Base-by-base conservation (phyloP, 345 rosid genomes). In the Sonneratia caseolaris region DNA sequence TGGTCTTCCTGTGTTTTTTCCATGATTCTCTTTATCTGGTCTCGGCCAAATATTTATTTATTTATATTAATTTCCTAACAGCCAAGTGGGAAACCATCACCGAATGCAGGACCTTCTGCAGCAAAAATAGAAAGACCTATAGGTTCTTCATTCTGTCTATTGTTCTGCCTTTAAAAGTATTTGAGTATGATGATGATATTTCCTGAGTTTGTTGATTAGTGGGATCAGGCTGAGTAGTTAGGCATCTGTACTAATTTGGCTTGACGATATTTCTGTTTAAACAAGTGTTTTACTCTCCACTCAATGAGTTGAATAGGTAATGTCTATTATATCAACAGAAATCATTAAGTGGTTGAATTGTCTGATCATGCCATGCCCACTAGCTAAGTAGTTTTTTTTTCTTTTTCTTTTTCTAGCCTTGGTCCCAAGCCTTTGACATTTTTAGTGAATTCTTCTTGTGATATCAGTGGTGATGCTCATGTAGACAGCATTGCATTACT, bases 111-210 rank as follows among this genome's bases (percentile, higher is more conserved):
- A 68, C 83, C 89, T 57, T 84, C 92, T 70, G 91, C 84, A 11
- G 96, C 88, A 76, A 91, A 86, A 85, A 57, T 78, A 36, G 93
- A 92, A 78, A 95, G 86, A 81, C 90, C 89, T 71, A 81, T 88
- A 75, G 97, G 97, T 89, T 66, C 71, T 24, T 42, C 24, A n/a
- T 38, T 40, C 27, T 37, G 3, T 3, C 1, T 37, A n/a, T 1
- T 3, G 35, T 18, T 45, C 27, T 68, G 19, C 36, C 4, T 48
- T 68, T 5, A 5, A 11, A 68, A 27, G 22, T 43, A 68, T 68
- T 37, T 0, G 7, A 67, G 14, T 42, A 37, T 66, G 49, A 66
- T 35, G 9, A 37, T 66, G 49, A 66, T 35, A n/a, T 37, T 66
- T 37, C 15, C 9, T 66, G 0, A 37, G 69, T 21, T 37, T 37